These are phyloP conservation scores for Ricinus communis DNA, from an alignment of 345 rosid genomes.

Conservation along the genomic window DNA sequence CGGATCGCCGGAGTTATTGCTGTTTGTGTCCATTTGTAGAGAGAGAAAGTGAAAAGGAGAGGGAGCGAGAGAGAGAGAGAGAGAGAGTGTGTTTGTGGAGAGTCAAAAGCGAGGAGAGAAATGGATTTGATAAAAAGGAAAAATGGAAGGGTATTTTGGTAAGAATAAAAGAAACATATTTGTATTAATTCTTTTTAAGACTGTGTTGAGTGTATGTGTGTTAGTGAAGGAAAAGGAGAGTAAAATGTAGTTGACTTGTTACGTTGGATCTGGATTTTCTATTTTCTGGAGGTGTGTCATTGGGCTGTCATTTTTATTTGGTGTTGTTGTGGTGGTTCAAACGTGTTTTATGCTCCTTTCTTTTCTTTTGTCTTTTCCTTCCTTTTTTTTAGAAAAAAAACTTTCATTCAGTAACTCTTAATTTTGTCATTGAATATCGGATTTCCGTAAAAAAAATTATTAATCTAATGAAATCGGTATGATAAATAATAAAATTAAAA, in stretches of 20 bases:
- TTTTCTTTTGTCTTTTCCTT: not conserved
- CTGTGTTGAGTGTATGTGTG: not conserved
- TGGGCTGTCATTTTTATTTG: conserved; percentile 15
- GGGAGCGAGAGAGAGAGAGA: not conserved
- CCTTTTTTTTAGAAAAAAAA: not conserved
- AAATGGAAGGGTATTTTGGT: conserved; percentile 13
- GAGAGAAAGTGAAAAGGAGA: not conserved
- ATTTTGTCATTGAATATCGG: no score
- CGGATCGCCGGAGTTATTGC: conserved; percentile 8
- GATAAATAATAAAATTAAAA: no score
- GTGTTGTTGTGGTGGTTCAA: not conserved
- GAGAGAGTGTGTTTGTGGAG: not conserved
- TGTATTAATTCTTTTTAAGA: not conserved
- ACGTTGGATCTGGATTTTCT: conserved; percentile 9
- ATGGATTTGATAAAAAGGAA: conserved; percentile 6
- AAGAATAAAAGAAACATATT: not conserved
- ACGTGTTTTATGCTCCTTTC: not conserved
- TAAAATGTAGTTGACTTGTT: conserved; percentile 24
- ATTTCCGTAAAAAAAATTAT: no score
- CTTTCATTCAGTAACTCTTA: no score
- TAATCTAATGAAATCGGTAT: no score
- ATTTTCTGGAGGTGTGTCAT: not conserved
- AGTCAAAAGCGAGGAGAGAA: conserved; percentile 10
- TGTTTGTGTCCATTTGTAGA: conserved; percentile 13
- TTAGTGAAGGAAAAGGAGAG: conserved; percentile 1